Evolutionary conservation across 2,329 filamentous ascomycete species (phyloP).

Genomic region (Endothia cerciana): DNA sequence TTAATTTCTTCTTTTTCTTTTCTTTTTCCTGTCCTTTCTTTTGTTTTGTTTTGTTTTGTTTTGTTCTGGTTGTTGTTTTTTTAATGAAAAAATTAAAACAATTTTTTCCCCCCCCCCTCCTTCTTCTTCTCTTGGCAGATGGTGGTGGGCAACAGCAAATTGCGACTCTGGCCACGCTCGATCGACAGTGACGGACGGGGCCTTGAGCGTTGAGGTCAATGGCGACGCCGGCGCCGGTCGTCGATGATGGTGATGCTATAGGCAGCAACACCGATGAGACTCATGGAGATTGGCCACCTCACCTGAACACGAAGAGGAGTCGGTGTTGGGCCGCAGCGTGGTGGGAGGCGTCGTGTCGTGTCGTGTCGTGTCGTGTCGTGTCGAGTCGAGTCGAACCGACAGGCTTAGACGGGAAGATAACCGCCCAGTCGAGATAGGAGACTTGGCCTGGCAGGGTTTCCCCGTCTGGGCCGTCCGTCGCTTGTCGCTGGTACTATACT

Average conservation of each 20-base stretch:
- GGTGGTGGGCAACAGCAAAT: background rate
- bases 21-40: background rate
- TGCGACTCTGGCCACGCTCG: background rate
- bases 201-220: background rate
- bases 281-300: background rate
- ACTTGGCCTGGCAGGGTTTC: background rate
- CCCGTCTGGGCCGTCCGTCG: background rate
- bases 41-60: background rate
- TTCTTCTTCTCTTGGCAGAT: background rate
- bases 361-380: background rate
- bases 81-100: no score
- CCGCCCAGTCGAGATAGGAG: constrained; percentile 1
- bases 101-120: background rate
- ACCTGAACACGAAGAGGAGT: background rate
- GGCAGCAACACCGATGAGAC: background rate
- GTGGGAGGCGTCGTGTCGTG: background rate
- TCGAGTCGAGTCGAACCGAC: background rate
- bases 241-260: background rate
- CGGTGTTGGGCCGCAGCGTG: background rate
- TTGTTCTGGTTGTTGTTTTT: background rate
- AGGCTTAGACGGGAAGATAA: background rate
- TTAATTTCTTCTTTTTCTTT: background rate
- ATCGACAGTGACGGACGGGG: background rate
- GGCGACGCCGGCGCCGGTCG: background rate
- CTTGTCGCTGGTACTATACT: background rate